Evolutionary conservation across 2,329 filamentous ascomycete genomes (phyloP), one percentile per base, ranked within the genome.

Genomic region (Aureobasidium lini): DNA sequence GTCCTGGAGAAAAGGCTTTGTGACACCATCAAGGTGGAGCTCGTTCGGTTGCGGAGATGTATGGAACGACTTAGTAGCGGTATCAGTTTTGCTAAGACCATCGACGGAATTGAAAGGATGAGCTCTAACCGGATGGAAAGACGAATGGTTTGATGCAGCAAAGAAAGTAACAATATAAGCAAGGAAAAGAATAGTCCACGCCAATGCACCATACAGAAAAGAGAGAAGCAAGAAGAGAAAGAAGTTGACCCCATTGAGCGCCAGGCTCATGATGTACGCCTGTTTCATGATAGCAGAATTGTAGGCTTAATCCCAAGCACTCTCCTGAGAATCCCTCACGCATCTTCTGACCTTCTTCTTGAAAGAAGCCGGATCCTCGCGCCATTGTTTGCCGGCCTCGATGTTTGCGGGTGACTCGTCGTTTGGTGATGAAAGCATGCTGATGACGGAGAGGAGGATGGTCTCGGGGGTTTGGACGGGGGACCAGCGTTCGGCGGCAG

Each of bases 401-500:
- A 96, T 85, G 71, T 99, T 97, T 52, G 94, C 94, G 0, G 94
- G 90, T 67, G 88, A 93, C 79, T 97, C 94, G 69, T 95, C 90
- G 72, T 99, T 99, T 50, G 94, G 94, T 69, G 88, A 88, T 64
- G 89, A 86, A 64, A 99, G 85, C 78, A 99, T 86, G 72, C 89
- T 94, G 71, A 99, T 95, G 36, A 95, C 92, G 68, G 86, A 91
- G 34, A 99, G 76, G 49, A 99, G 77, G 63, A 99, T 97, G 23
- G 91, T 95, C 79, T 96, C 93, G 57, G 93, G 92, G 11, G 88
- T 92, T 75, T 97, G 94, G 2, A 97, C 93, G 31, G 94, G 94
- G 61, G 84, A 89, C 94, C 94, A 99, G 62, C 94, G 85, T 80
- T 99, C 94, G 32, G 84, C 81, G 15, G 91, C 92, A 29, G 83